These are phyloP conservation scores for Claviceps pazoutovae DNA, from an alignment of 2,329 filamentous ascomycete genomes.

Conservation along the genomic window DNA sequence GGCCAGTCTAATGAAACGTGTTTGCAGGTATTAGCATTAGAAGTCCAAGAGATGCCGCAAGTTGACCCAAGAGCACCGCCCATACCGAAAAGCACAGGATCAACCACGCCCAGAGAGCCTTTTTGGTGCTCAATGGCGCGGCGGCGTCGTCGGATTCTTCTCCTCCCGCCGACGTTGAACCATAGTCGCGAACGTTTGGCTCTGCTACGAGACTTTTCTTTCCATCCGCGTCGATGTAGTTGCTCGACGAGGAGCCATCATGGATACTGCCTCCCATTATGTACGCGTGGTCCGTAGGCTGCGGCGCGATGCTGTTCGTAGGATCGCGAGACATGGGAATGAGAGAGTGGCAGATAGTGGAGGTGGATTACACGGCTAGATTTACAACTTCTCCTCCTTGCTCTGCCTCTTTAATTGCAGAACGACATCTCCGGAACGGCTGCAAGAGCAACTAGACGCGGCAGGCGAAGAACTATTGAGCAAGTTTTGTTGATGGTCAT, in stretches of 20 bases:
- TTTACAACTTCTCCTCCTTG: too few relatives aligned
- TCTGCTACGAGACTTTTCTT: background rate
- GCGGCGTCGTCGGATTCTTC: background rate
- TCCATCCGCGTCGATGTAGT: background rate
- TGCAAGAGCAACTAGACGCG: too few relatives aligned
- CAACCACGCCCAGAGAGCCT: conserved; percentile 9
- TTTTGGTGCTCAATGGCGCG: conserved; percentile 5
- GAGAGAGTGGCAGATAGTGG: background rate
- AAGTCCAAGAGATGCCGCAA: too few relatives aligned
- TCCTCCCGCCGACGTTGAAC: background rate
- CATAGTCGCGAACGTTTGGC: background rate
- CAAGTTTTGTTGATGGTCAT: too few relatives aligned
- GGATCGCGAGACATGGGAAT: background rate
- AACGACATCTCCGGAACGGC: too few relatives aligned
- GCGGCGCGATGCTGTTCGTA: background rate
- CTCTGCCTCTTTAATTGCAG: too few relatives aligned
- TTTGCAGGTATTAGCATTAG: too few relatives aligned
- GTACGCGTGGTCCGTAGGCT: background rate
- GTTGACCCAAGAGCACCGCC: too few relatives aligned
- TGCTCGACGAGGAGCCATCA: background rate
- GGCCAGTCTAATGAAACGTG: conserved; percentile 6
- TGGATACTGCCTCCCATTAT: background rate
- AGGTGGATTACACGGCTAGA: background rate
- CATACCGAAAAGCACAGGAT: conserved; percentile 10
- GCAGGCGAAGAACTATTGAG: too few relatives aligned